Evolutionary conservation across 345 rosid genomes (phyloP).

Genomic region (Melaleuca alternifolia): DNA sequence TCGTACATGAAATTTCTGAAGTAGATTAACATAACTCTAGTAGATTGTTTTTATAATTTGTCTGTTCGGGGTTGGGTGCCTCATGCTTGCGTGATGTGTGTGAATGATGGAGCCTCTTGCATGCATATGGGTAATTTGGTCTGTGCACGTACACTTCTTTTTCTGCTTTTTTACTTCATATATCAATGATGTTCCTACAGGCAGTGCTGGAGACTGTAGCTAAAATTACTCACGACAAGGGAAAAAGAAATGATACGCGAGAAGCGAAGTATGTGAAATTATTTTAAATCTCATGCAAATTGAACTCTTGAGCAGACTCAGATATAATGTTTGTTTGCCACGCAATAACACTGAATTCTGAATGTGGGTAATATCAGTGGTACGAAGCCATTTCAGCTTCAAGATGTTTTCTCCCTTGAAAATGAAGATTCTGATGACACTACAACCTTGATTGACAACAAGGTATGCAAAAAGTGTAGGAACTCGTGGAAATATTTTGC

Average conservation of each 20-base stretch:
- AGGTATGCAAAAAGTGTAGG: slow-evolving; percentile 26
- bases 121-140: background rate
- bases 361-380: slow-evolving; percentile 27
- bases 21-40: background rate
- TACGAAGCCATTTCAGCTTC: slow-evolving; percentile 75
- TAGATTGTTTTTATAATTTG: background rate
- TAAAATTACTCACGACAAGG: slow-evolving; percentile 80
- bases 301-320: background rate
- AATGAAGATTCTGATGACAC: slow-evolving; percentile 92
- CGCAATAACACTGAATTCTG: background rate
- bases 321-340: background rate
- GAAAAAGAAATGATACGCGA: slow-evolving; percentile 71
- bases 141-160: background rate
- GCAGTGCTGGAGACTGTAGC: slow-evolving; percentile 94
- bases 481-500: background rate
- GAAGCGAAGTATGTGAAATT: slow-evolving; percentile 45
- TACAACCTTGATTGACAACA: slow-evolving; percentile 84
- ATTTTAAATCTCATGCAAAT: background rate
- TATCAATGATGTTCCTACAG: slow-evolving; percentile 30
- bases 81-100: background rate
- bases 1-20: background rate
- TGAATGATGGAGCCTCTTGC: background rate
- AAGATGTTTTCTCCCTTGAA: slow-evolving; percentile 88
- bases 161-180: slow-evolving; percentile 1
- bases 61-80: background rate